These are phyloP conservation scores for Fusarium xylarioides DNA, from an alignment of 2,329 filamentous ascomycete species.

Conservation along the genomic window DNA sequence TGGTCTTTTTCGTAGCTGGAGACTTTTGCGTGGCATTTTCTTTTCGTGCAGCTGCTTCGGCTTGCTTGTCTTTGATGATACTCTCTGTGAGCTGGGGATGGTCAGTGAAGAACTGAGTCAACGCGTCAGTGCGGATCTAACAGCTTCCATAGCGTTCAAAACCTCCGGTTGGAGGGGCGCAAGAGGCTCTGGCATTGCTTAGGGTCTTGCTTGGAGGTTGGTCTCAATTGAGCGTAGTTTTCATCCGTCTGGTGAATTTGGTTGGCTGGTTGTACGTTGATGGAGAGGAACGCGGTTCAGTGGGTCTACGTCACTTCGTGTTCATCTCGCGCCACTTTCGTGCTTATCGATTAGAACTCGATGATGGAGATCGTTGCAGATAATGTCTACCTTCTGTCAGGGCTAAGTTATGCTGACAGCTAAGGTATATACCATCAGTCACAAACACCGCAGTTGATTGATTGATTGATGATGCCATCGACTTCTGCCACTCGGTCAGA, in stretches of 20 bases:
- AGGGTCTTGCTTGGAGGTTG: background rate
- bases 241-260: background rate
- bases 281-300: background rate
- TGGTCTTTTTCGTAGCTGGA: background rate
- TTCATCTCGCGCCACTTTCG: background rate
- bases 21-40: background rate
- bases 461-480: too few relatives aligned
- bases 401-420: rapidly evolving
- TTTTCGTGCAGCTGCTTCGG: background rate
- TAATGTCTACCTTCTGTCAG: rapidly evolving
- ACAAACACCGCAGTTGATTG: too few relatives aligned
- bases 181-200: background rate
- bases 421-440: background rate
- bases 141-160: background rate
- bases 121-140: background rate
- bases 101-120: background rate
- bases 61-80: background rate
- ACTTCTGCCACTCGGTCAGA: too few relatives aligned
- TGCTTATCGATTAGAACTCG: background rate
- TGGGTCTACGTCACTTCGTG: background rate
- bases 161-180: background rate
- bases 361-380: rapidly evolving
- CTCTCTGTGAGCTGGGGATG: background rate
- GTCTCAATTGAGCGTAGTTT: background rate
- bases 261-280: background rate